Base-by-base conservation (phyloP, 352 stramenopile species). In the Peronospora belbahrii region DNA sequence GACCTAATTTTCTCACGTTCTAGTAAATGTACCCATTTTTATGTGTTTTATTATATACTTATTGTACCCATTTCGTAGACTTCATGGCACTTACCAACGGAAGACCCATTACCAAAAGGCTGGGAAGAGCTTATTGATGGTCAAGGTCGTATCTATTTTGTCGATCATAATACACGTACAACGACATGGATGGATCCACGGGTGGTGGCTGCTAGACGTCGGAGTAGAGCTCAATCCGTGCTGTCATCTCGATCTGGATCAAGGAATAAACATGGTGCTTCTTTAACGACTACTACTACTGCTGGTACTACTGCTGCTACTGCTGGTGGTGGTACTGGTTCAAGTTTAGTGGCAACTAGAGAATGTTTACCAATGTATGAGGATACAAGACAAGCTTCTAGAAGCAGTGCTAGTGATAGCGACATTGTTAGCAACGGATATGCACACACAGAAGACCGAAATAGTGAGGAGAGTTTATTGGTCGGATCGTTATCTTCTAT, bases 161-260 rank as follows among this genome's bases (percentile, higher is more conserved):
- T 90, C 3, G 68, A 92, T 59, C 81, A 92, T 57, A 87, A 68
- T 37, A 82, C 74, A 15, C 67, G 74, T 31, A 74, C 49, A 11
- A 93, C 78, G 3, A 83, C 81, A 44, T 93, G 81, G 81, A 67
- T 88, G 47, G 81, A 93, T 45, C 81, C 81, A 41, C 76, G 81
- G 13, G 67, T 85, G 40, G 67, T 62, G 13, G 44, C 42, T 2
- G 44, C 47, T 0, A 38, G 33, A 38, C 51, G 50, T 15, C 59
- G 45, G 39, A 58, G 38, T 2, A 28, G 56, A n/a, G 55, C 31
- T 11, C 55, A 50, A 22, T 65, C 59, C 17, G 49, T 52, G 17
- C 9, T 49, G 27, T 52, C 42, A 6, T 31, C 44, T 15, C 46
- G 44, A 3, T 19, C 53, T 3, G 9, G 24, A 5, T 48, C 38